Conservation (phyloP, 2,329 filamentous ascomycete genomes). For the Venturia oleaginea region DNA sequence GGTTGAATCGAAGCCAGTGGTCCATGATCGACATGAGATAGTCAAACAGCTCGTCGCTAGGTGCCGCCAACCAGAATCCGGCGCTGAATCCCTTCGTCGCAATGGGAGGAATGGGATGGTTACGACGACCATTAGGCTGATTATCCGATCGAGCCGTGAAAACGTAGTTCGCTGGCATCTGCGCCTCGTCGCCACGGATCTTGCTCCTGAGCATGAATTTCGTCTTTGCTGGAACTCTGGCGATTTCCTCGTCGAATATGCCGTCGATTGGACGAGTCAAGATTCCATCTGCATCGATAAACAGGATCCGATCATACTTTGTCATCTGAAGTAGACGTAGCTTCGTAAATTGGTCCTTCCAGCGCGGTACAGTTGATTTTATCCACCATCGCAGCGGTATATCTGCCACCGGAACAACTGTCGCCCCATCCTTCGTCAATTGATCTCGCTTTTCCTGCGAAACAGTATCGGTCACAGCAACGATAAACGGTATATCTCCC, state of each 20-base stretch:
- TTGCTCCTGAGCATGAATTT: not conserved
- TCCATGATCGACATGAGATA: slow-evolving; percentile 12
- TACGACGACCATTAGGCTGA: not conserved
- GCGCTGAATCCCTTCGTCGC: slow-evolving; percentile 9
- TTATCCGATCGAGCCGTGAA: not conserved
- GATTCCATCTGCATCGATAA: slow-evolving; percentile 13
- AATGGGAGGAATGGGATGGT: not conserved
- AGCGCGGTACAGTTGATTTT: not conserved
- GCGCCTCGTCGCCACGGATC: not conserved
- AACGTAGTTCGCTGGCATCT: slow-evolving; percentile 4
- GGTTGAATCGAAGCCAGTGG: slow-evolving; percentile 9
- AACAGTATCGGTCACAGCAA: slow-evolving; percentile 12
- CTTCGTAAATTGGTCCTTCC: slow-evolving; percentile 15
- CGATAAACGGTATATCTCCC: slow-evolving; percentile 13
- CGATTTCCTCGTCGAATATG: slow-evolving; percentile 11
- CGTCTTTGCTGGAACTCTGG: not conserved
- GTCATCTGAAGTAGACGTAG: slow-evolving; percentile 13
- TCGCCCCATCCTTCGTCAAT: slow-evolving; percentile 12
- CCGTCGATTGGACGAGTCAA: slow-evolving; percentile 11
- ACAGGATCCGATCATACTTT: slow-evolving; percentile 14
- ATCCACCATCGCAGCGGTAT: not conserved
- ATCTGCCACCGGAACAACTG: slow-evolving; percentile 11
- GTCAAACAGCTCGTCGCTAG: slow-evolving; percentile 3
- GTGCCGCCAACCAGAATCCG: slow-evolving; percentile 13
- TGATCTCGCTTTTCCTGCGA: not conserved